Evolutionary conservation across 1,284 basidiomycete genomes (phyloP).

Genomic region (Sporisorium scitamineum): DNA sequence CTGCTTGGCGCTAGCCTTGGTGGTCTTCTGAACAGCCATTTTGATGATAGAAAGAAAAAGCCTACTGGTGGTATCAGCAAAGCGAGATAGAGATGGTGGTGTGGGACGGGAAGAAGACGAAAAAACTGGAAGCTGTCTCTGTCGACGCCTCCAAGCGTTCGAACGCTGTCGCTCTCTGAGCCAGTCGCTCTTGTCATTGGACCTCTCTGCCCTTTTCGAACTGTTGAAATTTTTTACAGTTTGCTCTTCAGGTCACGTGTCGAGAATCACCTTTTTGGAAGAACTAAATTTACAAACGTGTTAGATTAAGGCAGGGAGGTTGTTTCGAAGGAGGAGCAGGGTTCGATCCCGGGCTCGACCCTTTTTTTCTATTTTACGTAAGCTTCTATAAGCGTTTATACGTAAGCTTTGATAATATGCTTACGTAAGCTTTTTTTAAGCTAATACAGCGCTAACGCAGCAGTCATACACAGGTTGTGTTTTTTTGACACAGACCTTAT

Average conservation of each 20-base stretch:
- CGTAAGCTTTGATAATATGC: too few species aligned
- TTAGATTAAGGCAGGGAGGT: too few species aligned
- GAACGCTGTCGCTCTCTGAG: not conserved
- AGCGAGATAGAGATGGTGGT: slow-evolving; percentile 45
- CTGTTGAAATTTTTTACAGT: slow-evolving; percentile 37
- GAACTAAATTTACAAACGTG: not conserved
- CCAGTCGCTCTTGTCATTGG: not conserved
- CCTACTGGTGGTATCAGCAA: slow-evolving; percentile 59
- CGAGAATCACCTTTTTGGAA: not conserved
- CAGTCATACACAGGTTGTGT: too few species aligned
- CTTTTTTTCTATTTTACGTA: too few species aligned
- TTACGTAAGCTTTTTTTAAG: too few species aligned
- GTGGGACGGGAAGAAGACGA: not conserved
- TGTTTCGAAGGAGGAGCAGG: too few species aligned
- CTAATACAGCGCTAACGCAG: too few species aligned
- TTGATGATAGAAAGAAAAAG: slow-evolving; percentile 30
- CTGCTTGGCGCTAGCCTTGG: slow-evolving; percentile 64
- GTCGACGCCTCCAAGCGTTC: not conserved
- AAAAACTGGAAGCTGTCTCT: not conserved
- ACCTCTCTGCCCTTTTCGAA: not conserved
- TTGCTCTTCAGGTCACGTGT: slow-evolving; percentile 19
- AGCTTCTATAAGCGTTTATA: too few species aligned
- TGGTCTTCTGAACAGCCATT: slow-evolving; percentile 64
- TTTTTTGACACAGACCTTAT: too few species aligned
- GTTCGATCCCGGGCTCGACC: too few species aligned